A percentile compares a stretch with the other conserved stretches of the same genome.
These are phyloP conservation scores for Oryza nivara DNA, from an alignment of 176 grass and related monocot species.

Conservation along the genomic window DNA sequence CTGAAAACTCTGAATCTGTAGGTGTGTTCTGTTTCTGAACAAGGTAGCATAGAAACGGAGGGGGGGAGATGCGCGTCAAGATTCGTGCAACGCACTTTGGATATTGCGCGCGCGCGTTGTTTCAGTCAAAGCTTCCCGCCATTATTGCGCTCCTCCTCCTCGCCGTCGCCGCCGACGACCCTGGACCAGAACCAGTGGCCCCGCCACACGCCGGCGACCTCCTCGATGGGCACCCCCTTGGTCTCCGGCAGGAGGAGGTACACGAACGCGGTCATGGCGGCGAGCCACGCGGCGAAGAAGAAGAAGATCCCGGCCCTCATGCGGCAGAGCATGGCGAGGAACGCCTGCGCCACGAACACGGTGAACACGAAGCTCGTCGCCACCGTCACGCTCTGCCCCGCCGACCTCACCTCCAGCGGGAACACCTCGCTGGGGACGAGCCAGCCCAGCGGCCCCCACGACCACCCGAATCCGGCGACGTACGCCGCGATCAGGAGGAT, in stretches of 20 bases:
- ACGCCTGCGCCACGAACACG: slow-evolving; percentile 59
- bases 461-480: slow-evolving; percentile 69
- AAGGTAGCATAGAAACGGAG: background rate
- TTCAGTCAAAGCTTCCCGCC: slow-evolving; percentile 22
- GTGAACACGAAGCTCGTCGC: slow-evolving; percentile 56
- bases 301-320: slow-evolving; percentile 64
- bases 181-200: slow-evolving; percentile 69
- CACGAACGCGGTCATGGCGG: slow-evolving; percentile 61
- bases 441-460: slow-evolving; percentile 72
- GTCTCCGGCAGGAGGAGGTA: slow-evolving; percentile 66
- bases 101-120: background rate
- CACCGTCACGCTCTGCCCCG: slow-evolving; percentile 59
- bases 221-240: slow-evolving; percentile 66
- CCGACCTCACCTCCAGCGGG: slow-evolving; percentile 67
- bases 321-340: slow-evolving; percentile 61
- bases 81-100: background rate
- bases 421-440: slow-evolving; percentile 79
- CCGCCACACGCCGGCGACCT: slow-evolving; percentile 56
- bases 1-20: background rate
- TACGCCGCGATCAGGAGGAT: slow-evolving; percentile 68
- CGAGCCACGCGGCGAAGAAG: slow-evolving; percentile 74
- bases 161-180: slow-evolving; percentile 4
- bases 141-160: background rate
- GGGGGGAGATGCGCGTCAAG: too few relatives aligned
- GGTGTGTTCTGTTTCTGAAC: background rate